These are phyloP conservation scores for Lactuca saligna DNA, from an alignment of 129 eudicot genomes.

Conservation along the genomic window DNA sequence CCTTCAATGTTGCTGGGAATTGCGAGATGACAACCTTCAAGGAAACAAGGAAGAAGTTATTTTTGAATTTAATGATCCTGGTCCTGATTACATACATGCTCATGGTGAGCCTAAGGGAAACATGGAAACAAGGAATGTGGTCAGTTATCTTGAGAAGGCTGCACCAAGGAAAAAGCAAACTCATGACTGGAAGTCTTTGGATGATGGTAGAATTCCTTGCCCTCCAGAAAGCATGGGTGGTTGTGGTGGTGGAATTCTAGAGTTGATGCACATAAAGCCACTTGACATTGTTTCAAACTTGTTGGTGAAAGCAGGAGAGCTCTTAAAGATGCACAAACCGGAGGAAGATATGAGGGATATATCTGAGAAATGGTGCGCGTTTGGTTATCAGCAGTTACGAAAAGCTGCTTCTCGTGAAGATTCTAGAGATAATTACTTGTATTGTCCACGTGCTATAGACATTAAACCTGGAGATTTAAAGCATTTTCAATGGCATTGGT, in stretches of 20 bases:
- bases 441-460: no score
- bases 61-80: slow-evolving; percentile 12
- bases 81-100: slow-evolving; percentile 23
- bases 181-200: slow-evolving; percentile 45
- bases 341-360: neutral
- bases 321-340: slow-evolving; percentile 9
- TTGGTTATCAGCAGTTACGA: no score
- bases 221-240: slow-evolving; percentile 28
- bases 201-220: slow-evolving; percentile 52
- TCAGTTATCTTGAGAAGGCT: neutral
- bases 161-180: slow-evolving; percentile 10
- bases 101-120: no score
- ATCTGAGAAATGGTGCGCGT: neutral
- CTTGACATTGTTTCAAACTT: slow-evolving; percentile 31
- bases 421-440: slow-evolving; percentile 26
- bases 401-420: neutral
- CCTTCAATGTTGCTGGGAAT: no score
- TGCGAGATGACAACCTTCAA: no score
- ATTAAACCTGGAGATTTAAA: no score
- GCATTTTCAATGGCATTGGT: no score
- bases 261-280: slow-evolving; percentile 27
- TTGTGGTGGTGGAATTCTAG: slow-evolving; percentile 45
- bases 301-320: slow-evolving; percentile 36
- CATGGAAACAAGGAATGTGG: no score
- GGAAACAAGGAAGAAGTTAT: no score